Base-by-base conservation (phyloP, 495 filamentous ascomycete genomes). In the Sphaerosporella brunnea region DNA sequence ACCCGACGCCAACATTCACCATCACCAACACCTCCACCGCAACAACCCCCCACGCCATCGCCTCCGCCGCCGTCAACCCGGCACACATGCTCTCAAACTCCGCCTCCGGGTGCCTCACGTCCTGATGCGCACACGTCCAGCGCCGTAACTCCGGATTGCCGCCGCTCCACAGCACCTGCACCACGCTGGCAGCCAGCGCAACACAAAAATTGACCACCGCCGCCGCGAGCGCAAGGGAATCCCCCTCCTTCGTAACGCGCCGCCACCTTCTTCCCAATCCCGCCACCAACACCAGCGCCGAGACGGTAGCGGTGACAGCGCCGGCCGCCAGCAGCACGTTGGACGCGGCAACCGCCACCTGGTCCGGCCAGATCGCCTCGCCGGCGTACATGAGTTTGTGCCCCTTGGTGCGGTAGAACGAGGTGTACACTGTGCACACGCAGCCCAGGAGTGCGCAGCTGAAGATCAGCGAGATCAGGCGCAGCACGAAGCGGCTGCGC, bases 1-100 rank as follows among this genome's bases (percentile, higher is more conserved):
- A 52, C 10, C 54, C 53, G 13, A 55, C 11, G 19, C 56, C 18
- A 16, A 56, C 35, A 45, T 56, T 56, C 13, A 56, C 43, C 9
- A 56, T 23, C 48, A 56, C 54, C 40, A 56, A 41, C 4, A 39
- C 23, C 53, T 56, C 54, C 4, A 42, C 44, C 11, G 30, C 44
- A 39, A 49, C 52, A 51, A 56, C 41, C 19, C 23, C 34, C 54
- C 54, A 56, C 13, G 53, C 53, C 49, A 56, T 55, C 16, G 44
- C 21, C 26, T 51, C 55, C 25, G 48, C 47, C 24, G 51, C 51
- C 20, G 37, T 55, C 45, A 56, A 21, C 34, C 53, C 39, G 1
- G 45, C 54, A 24, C 54, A 56, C 30, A 56, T 38, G 48, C 45
- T 45, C 45, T 16, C 30, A 32, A 56, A 56, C 49, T 56, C 40